Percentiles rank a stretch among this genome's conserved stretches.
Evolutionary conservation across 345 rosid species (phyloP).

Genomic region (Eucalyptus cloeziana): DNA sequence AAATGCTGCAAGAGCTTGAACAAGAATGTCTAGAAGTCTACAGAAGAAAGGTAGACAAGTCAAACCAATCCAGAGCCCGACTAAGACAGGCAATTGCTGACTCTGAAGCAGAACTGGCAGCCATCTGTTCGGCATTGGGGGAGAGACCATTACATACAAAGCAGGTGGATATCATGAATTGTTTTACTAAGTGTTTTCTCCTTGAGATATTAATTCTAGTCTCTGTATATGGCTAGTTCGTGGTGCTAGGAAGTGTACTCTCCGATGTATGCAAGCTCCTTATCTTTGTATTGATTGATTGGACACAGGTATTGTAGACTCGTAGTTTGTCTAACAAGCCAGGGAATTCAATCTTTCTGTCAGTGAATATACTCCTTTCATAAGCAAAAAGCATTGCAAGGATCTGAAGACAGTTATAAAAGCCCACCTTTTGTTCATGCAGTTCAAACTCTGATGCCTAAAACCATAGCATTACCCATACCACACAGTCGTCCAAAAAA

Average conservation of each 20-base stretch:
- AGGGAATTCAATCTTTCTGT: neutral
- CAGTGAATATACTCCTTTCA: neutral
- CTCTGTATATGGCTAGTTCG: neutral
- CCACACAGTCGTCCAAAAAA: neutral
- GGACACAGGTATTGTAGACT: neutral
- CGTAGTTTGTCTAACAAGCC: neutral
- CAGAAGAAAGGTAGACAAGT: slow-evolving; percentile 85
- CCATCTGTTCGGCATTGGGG: slow-evolving; percentile 83
- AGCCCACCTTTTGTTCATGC: neutral
- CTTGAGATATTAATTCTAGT: neutral
- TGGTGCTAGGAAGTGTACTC: neutral
- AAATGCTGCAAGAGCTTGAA: slow-evolving; percentile 86
- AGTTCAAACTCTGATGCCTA: neutral
- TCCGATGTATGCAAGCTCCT: neutral
- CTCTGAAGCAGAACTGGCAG: slow-evolving; percentile 83
- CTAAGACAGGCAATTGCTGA: slow-evolving; percentile 81
- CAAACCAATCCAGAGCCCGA: slow-evolving; percentile 76
- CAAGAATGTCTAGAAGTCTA: slow-evolving; percentile 93
- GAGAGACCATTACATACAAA: slow-evolving; percentile 84
- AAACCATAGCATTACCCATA: neutral
- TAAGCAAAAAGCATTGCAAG: neutral
- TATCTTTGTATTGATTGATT: neutral
- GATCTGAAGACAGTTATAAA: neutral
- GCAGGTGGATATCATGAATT: slow-evolving; percentile 36
- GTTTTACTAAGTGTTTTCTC: neutral